These are phyloP conservation scores for Tolypocladium pustulatum DNA, from an alignment of 2,329 filamentous ascomycete genomes.

Conservation along the genomic window DNA sequence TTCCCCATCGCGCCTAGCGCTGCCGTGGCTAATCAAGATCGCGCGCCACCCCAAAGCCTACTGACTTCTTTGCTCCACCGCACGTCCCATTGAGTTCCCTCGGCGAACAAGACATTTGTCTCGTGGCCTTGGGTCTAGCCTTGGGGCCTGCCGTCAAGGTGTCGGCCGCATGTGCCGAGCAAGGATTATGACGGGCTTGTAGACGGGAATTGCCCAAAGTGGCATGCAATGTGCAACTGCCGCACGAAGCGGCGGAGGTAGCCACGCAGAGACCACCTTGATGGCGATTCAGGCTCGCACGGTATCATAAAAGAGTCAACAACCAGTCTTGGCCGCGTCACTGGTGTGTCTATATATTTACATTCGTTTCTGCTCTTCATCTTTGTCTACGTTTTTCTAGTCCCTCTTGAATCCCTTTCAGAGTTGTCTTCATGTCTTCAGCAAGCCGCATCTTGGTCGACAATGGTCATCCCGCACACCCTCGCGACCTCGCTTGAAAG, in stretches of 20 bases:
- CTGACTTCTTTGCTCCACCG: background rate
- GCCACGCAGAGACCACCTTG: background rate
- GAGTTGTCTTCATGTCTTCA: background rate
- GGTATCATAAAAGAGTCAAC: background rate
- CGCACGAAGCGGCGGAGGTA: background rate
- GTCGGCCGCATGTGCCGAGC: background rate
- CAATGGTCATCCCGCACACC: background rate
- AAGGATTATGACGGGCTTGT: background rate
- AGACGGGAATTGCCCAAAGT: background rate
- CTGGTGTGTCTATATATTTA: background rate
- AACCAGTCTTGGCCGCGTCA: background rate
- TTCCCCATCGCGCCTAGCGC: background rate
- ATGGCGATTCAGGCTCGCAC: background rate
- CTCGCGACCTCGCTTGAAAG: background rate
- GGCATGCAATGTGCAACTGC: background rate
- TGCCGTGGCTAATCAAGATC: background rate
- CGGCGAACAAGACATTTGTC: background rate
- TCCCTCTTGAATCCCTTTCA: too few relatives aligned
- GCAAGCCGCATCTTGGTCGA: background rate
- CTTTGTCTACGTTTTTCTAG: rapidly evolving
- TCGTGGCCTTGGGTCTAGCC: background rate
- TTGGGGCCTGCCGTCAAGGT: too few relatives aligned
- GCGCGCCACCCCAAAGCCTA: background rate
- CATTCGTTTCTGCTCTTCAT: background rate
- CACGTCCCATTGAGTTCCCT: background rate